Evolutionary conservation across 1,139 yeast genomes (phyloP).

Genomic region (Blastobotrys apis): DNA sequence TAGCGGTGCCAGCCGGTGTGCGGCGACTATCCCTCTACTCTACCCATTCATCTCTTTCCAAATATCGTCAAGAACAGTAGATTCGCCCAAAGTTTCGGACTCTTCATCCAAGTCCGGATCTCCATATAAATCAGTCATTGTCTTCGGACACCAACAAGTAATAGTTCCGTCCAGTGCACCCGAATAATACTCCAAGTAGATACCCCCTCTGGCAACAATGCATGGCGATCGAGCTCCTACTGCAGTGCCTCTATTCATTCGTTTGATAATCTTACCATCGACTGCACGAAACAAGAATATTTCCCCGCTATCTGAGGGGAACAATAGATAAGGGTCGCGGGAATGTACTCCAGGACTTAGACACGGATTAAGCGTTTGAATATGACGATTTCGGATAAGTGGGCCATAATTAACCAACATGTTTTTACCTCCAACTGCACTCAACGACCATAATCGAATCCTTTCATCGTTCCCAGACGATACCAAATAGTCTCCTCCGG

Average conservation of each 20-base stretch:
- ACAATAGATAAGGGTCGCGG: slow-evolving; percentile 52
- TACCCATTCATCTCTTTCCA: too few relatives aligned
- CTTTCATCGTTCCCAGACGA: slow-evolving; percentile 76
- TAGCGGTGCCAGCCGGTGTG: too few relatives aligned
- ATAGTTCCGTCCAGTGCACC: slow-evolving; percentile 37
- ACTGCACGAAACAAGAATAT: slow-evolving; percentile 56
- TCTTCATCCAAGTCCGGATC: slow-evolving; percentile 8
- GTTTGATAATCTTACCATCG: slow-evolving; percentile 59
- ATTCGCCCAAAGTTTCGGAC: slow-evolving; percentile 5
- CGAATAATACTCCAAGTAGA: slow-evolving; percentile 28
- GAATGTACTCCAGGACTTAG: slow-evolving; percentile 38
- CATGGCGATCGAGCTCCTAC: slow-evolving; percentile 44
- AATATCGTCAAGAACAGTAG: too few relatives aligned
- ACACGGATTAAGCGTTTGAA: slow-evolving; percentile 39
- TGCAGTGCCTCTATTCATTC: slow-evolving; percentile 40
- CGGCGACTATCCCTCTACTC: too few relatives aligned
- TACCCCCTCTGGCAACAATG: slow-evolving; percentile 46
- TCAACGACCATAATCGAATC: slow-evolving; percentile 69
- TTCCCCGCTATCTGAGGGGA: slow-evolving; percentile 80
- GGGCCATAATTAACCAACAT: slow-evolving; percentile 76
- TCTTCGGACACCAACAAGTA: slow-evolving; percentile 30
- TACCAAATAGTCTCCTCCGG: slow-evolving; percentile 53
- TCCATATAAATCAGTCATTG: background rate
- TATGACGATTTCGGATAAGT: slow-evolving; percentile 58
- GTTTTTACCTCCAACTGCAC: slow-evolving; percentile 46